Evolutionary conservation across 495 filamentous ascomycete genomes (phyloP), one percentile per base, ranked within the genome.

Genomic region (Tetracladium setigerum): DNA sequence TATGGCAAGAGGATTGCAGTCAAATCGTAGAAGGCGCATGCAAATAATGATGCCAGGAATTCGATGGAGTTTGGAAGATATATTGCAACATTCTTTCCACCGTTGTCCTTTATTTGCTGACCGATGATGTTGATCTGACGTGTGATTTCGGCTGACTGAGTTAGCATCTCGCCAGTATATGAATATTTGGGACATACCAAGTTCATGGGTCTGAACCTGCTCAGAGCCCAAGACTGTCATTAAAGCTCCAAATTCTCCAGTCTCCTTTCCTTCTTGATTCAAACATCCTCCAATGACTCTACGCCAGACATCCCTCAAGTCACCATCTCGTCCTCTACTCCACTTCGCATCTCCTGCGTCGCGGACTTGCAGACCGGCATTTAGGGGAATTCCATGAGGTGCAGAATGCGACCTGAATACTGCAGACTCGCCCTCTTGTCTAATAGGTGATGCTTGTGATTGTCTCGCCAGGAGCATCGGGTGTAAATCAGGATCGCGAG

Each of bases 41-140:
- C 74, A 49, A 78, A 76, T 10, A 77, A 70, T 3, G 65, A 60
- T n/a, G 57, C 79, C 36, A 98, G 68, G 41, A 94, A 79, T 64
- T 97, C 92, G 57, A 95, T 72, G 38, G 88, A 94, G 69, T 99
- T 96, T 2, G 89, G 89, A 19, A 97, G 77, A 63, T 92, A 94
- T 52, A 99, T 75, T 18, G 88, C 92, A 19, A 97, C 86, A 30
- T 78, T 82, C 60, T 82, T 82, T n/a, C 74, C 83, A 13, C 79
- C 78, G 49, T 83, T 73, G 50, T 81, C 73, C 31, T 62, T 55
- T 36, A 97, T 67, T 52, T 89, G 74, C 51, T 79, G 71, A 49
- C 92, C 92, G 49, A 97, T 81, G 8, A 94, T 76, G 63, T 85
- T 87, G 59, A 97, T 95, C 64, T 95, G 83, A 47, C 81, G 80